Evolutionary conservation across 169 alveolate species (phyloP), one percentile per base, ranked within the genome.

Genomic region (Cyclospora cayetanensis): DNA sequence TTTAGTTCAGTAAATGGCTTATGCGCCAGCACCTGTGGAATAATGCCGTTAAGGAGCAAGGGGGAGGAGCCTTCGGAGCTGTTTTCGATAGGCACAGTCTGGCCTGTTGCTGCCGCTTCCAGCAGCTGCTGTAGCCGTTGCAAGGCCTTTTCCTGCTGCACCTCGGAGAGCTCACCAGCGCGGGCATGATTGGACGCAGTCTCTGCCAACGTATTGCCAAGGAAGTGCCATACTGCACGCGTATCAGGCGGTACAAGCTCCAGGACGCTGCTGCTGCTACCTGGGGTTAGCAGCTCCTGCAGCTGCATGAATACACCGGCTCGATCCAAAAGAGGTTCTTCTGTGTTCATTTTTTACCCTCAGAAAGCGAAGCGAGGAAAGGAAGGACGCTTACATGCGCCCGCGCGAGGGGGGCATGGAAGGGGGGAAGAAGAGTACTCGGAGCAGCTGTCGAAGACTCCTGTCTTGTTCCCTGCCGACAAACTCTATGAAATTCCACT

Each of bases 81-180:
- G 4, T 37, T 31, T 29, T 50, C 72, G 3, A 68, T 72, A 12
- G 86, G 0, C n/a, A 79, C 72, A 7, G 68, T 68, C 15, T 46
- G 46, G 1, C 89, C 89, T 34, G 68, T n/a, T 52, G 89, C 89
- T 79, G 89, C 89, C 18, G 39, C 89, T 41, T 79, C 74, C 52
- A 79, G 89, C 74, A 79, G 74, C 74, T 79, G 89, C 89, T 79
- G 89, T 53, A 79, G 46, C 74, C 89, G 89, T 72, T 79, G 89
- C 89, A 79, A 52, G 74, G 89, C 4, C 74, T 50, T 79, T 52
- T 79, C 89, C 39, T 79, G 72, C 74, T 79, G 89, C 39, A 27
- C 89, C n/a, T 79, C 89, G 29, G 37, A 29, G 0, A 53, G 20
- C 31, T 43, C 89, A 5, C 89, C 89, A 5, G 89, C 89, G 5